These are phyloP conservation scores for Isoetes taiwanensis DNA, from an alignment of 75 land plant species.

Conservation along the genomic window DNA sequence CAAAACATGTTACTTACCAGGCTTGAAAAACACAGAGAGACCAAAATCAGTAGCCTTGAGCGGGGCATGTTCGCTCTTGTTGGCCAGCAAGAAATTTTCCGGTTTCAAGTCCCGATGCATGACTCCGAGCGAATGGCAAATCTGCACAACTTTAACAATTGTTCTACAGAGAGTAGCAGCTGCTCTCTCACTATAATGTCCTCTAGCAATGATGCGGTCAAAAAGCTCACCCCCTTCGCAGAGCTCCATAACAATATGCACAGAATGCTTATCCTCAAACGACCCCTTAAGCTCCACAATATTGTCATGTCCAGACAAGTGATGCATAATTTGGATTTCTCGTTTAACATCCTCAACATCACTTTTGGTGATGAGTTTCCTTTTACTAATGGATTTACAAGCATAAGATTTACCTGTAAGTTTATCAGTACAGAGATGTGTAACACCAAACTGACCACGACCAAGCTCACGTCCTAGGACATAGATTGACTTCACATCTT, in stretches of 20 bases:
- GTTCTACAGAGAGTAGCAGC: constrained; percentile 31
- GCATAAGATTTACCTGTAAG: constrained; percentile 25
- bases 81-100: no score
- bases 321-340: constrained; percentile 47
- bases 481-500: constrained; percentile 20
- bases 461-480: constrained; percentile 35
- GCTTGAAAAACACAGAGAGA: no score
- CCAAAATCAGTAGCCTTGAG: no score
- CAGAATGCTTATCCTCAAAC: constrained; percentile 36
- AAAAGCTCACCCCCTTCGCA: constrained; percentile 59
- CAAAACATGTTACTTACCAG: no score
- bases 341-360: constrained; percentile 42
- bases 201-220: constrained; percentile 42
- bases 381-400: constrained; percentile 40
- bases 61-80: no score
- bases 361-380: constrained; percentile 23
- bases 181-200: constrained; percentile 33
- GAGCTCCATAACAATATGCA: constrained; percentile 54
- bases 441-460: constrained; percentile 41
- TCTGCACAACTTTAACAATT: constrained; percentile 36
- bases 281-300: constrained; percentile 50
- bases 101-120: no score
- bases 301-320: constrained; percentile 44
- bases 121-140: constrained; percentile 53
- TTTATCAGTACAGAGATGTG: constrained; percentile 35